Base-by-base conservation (phyloP, 2,329 filamentous ascomycete species). In the Xylaria sp. region DNA sequence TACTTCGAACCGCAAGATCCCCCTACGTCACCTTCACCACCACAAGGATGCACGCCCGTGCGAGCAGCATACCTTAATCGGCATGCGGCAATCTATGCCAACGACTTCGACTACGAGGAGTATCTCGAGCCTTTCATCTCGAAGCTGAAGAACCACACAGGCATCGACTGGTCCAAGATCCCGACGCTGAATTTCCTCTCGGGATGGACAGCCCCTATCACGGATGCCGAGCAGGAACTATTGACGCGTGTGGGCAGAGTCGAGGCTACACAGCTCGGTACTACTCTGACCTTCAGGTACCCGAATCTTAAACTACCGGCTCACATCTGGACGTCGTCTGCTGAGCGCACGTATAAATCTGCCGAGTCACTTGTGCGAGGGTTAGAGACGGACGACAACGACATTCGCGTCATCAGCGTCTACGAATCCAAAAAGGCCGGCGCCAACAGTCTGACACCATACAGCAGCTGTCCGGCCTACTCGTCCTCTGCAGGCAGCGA, bases 391-490 rank as follows among this genome's bases (percentile, higher is more conserved):
- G 84, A 84, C 54, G 86, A 85, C 72, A 83, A 86, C 69, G 81
- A 81, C 60, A 89, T 89, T 69, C 80, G 86, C 56, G 82, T 89
- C 8, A 83, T 88, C 54, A 82, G 82, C 72, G 81, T 91, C 61
- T 85, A 85, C 70, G 89, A 91, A 76, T 85, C 84, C 23, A 76
- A 87, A 66, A 81, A 89, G 69, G 81, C 84, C 2, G 89, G 89
- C 20, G 89, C 89, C 9, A 82, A 91, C 75, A 84, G 80, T 56
- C 78, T 91, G 72, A 91, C 90, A 0, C 89, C 89, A 0, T 91
- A 92, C 79, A 87, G 88, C 76, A 85, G 85, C 48, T 92, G 90
- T 73, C 88, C 89, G 13, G 87, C 85, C 13, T 92, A 91, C 78
- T 88, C 85, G 54, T 84, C 84, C 1, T 86, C 86, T 2, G 82